Evolutionary conservation across 225 moss, liverwort and hornwort species (phyloP).

Genomic region (Climacium dendroides): DNA sequence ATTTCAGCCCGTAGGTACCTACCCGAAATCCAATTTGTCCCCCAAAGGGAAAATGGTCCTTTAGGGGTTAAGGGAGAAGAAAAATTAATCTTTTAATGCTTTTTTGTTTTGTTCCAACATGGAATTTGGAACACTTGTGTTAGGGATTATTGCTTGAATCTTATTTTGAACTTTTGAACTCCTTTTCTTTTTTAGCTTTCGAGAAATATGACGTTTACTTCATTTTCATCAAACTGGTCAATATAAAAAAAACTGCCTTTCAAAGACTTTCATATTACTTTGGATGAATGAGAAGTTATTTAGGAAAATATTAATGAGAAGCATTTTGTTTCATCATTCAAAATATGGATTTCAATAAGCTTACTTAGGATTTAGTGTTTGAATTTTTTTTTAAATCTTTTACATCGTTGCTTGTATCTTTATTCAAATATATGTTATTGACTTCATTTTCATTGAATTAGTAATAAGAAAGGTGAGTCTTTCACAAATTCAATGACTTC

Average conservation of each 20-base stretch:
- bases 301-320: neutral
- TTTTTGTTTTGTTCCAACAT: neutral
- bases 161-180: neutral
- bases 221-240: neutral
- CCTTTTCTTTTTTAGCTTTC: neutral
- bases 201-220: neutral
- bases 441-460: neutral
- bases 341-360: neutral
- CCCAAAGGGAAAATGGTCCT: too few relatives aligned
- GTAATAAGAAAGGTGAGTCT: neutral
- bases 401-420: neutral
- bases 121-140: accelerated
- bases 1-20: too few relatives aligned
- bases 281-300: neutral
- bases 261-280: neutral
- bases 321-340: neutral
- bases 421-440: neutral
- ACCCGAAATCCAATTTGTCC: too few relatives aligned
- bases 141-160: accelerated
- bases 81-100: neutral
- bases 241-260: neutral
- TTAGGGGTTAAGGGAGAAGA: too few relatives aligned
- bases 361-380: neutral
- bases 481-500: too few relatives aligned
- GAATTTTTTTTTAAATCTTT: too few relatives aligned